Percentiles rank a stretch among this genome's conserved stretches.
phyloP scores from a whole-genome alignment of 441 rosid species.

The Caryocar brasiliense region DNA sequence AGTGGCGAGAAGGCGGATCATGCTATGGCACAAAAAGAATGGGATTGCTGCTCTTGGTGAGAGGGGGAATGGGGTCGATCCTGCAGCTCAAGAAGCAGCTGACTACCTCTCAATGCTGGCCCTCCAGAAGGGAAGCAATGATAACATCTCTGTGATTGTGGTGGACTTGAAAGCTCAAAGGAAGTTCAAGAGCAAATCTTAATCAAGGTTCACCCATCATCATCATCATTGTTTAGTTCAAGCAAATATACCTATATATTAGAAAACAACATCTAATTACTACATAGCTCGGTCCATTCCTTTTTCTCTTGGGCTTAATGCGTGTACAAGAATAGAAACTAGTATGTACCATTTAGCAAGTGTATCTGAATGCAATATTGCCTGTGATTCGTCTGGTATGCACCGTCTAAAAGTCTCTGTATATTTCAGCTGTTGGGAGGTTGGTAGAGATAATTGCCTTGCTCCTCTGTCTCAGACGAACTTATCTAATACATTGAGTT shows the following conservation, averaged over 20 bases:
- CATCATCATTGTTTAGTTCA: too few relatives aligned
- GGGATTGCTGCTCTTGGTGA: slow-evolving; percentile 36
- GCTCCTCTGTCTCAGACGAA: too few relatives aligned
- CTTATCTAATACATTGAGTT: too few relatives aligned
- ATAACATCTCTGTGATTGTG: slow-evolving; percentile 69
- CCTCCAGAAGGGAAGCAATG: slow-evolving; percentile 66
- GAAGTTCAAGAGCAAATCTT: slow-evolving; percentile 57
- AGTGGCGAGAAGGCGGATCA: slow-evolving; percentile 54
- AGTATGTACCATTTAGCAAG: slow-evolving; percentile 18
- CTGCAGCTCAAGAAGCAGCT: slow-evolving; percentile 70
- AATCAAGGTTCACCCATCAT: slow-evolving; percentile 11
- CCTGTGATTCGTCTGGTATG: slow-evolving; percentile 9
- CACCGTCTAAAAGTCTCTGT: slow-evolving; percentile 5
- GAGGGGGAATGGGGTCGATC: slow-evolving; percentile 56
- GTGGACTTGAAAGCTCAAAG: slow-evolving; percentile 80
- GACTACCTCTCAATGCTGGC: slow-evolving; percentile 64
- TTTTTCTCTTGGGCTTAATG: slow-evolving; percentile 71
- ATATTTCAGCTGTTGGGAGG: slow-evolving; percentile 15
- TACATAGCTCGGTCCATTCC: slow-evolving; percentile 58
- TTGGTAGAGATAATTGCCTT: too few relatives aligned
- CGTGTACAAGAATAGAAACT: slow-evolving; percentile 43
- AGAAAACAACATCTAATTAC: slow-evolving; percentile 32
- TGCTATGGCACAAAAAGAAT: slow-evolving; percentile 67
- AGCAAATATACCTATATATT: slow-evolving; percentile 25
- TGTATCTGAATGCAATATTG: slow-evolving; percentile 19